Conservation (phyloP, 1,284 basidiomycete genomes). For the Malassezia caprae region DNA sequence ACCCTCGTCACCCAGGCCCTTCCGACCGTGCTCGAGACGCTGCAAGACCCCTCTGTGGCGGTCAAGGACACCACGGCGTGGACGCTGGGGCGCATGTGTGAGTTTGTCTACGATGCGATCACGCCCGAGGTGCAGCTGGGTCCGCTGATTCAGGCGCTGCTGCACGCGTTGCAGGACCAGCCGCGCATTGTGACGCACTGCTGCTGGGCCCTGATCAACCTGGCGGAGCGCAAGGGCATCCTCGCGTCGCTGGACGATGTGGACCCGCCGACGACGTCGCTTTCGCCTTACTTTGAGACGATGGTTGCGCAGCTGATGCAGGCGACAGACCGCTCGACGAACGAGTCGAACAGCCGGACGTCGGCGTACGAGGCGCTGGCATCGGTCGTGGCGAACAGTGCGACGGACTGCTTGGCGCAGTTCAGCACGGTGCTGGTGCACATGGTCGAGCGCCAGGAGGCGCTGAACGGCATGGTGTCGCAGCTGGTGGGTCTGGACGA, state of each 20-base stretch:
- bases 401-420: conserved; percentile 67
- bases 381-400: conserved; percentile 70
- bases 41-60: conserved; percentile 70
- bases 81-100: conserved; percentile 92
- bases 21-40: conserved; percentile 88
- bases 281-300: conserved; percentile 82
- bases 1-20: conserved; percentile 90
- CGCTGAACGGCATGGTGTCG: conserved; percentile 60
- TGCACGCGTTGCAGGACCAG: conserved; percentile 68
- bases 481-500: conserved; percentile 93
- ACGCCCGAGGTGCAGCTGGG: conserved; percentile 81
- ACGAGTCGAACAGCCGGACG: conserved; percentile 85
- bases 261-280: conserved; percentile 54
- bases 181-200: conserved; percentile 84
- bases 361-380: conserved; percentile 93
- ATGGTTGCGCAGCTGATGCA: conserved; percentile 35
- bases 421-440: conserved; percentile 74
- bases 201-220: conserved; percentile 92
- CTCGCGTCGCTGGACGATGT: conserved; percentile 51
- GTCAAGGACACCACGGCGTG: conserved; percentile 97
- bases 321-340: conserved; percentile 57
- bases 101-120: conserved; percentile 74
- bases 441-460: conserved; percentile 79
- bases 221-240: conserved; percentile 50
- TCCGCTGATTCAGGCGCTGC: conserved; percentile 70